Evolutionary conservation across 371 early-diverging fungal genomes (phyloP), one percentile per base, ranked within the genome.

Genomic region (Blakeslea trispora): DNA sequence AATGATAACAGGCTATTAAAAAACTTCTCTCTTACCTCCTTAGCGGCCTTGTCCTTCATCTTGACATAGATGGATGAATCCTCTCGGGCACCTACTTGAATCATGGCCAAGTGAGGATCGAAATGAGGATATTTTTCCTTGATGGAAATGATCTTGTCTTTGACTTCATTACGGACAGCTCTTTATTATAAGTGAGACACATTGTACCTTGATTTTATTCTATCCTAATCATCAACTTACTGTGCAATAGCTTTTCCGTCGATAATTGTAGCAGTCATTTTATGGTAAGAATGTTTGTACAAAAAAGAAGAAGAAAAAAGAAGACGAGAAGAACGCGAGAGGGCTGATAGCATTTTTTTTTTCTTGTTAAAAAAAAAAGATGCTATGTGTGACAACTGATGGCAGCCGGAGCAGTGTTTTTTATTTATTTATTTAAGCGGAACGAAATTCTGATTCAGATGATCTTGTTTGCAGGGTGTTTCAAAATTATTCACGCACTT

Each of bases 61-160:
- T 84, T 75, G n/a, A 96, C 92, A 70, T 97, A 97, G 24, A 91
- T 79, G 47, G 86, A 84, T 11, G 96, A 95, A 72, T 97, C 96
- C 45, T 91, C 91, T 45, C 96, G 87, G n/a, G 55, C 78, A 24
- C 97, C 97, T 3, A 97, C 93, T 72, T 96, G 95, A 32, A 95
- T 78, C 47, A 96, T 91, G 23, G 91, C 86, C 13, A 97, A 81
- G 40, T 89, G 89, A 39, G 97, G 95, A 28, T 62, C 64, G 67
- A 92, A 93, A 23, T 70, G 60, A 50, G 89, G 85, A 51, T 87
- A 80, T 31, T 72, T 61, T 18, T 56, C 57, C 55, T 80, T 75
- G 63, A 86, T 79, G n/a, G 77, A 81, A 6, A 75, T 69, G 44
- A 94, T 83, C 44, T 89, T 83, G 8, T 59, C 56, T 57, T 83